Evolutionary conservation across 306 rosid genomes (phyloP), one percentile per base, ranked within the genome.

Genomic region (Crataegus laevigata): DNA sequence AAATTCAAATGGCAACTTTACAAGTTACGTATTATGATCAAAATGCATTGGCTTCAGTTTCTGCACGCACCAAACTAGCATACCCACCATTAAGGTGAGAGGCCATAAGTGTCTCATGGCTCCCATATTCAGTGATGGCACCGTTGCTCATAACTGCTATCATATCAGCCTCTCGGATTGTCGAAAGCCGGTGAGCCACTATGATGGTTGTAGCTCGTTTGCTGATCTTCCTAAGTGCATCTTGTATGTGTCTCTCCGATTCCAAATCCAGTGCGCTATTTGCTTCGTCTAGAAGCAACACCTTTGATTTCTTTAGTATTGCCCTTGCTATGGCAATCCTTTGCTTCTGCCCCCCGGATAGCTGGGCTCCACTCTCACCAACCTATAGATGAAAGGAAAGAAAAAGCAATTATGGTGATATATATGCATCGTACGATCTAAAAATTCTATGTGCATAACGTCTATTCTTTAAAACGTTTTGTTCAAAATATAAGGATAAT

Each of bases 321-420:
- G 96, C 96, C 62, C 96, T 89, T 32, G 97, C 96, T 81, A 91
- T 89, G 65, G 96, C 96, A 45, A 91, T 82, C 78, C 96, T 85
- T 80, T 91, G 97, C 74, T 91, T 94, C 74, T 90, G 96, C 12
- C 97, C 96, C n/a, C 97, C 93, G 6, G 92, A 94, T 79, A 94
- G 81, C 71, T 94, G 98, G 69, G 83, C 90, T 50, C 96, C 96
- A 2, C 93, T 89, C 71, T 89, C 89, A 40, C 97, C 96, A 69
- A 91, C 92, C 96, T 89, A 47, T 13, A 30, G 26, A 22, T 69
- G 76, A 25, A 15, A 38, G 66, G 66, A 73, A 42, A n/a, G 58
- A 59, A 21, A 66, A 63, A 57, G 11, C 29, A 3, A 57, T 12
- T 22, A 3, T 10, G 62, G 62, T 57, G 62, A 57, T 22, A 57